Evolutionary conservation across 768 basidiomycete species (phyloP), one percentile per base, ranked within the genome.

Genomic region (Pulveroboletus sp.): DNA sequence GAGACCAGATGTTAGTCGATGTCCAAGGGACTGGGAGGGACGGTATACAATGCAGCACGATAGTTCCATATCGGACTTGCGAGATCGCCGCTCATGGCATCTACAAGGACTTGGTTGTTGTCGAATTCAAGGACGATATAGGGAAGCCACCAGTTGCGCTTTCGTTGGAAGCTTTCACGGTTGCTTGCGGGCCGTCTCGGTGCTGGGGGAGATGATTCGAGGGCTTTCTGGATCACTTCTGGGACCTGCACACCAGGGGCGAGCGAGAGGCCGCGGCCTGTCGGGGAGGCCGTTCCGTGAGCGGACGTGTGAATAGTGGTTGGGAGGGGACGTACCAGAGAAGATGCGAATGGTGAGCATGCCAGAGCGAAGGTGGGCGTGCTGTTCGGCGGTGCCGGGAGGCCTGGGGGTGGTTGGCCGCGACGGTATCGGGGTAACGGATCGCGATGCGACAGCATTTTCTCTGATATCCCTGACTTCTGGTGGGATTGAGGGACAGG

Each of bases 61-160:
- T 94, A 97, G 72, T 94, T 93, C 95, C 96, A 99, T 43, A 90
- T 79, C 4, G 96, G 96, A 58, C 77, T 83, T 11, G 80, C 63
- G 43, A 98, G 79, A 68, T 97, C 92, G n/a, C 95, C 96, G 8
- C 90, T 93, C 62, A 97, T 78, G 10, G 94, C 93, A 73, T 98
- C 95, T 49, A 98, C 86, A 57, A 99, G 73, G 59, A 98, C 84
- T 69, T 98, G 94, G 70, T 98, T 98, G 77, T 92, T 93, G 73
- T 93, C 89, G 74, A 94, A 95, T 71, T 97, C 94, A 58, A 99
- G 84, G 37, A 98, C 96, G 65, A 98, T 89, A 59, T 89, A 98
- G 27, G 96, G 96, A 32, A 99, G 78, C 89, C 89, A 93, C 86
- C 87, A 86, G 70, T 84, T 87, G 52, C 93, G 91, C 69, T 85